phyloP scores from a whole-genome alignment of 2,329 filamentous ascomycete genomes.

The Ophiostoma sp. region DNA sequence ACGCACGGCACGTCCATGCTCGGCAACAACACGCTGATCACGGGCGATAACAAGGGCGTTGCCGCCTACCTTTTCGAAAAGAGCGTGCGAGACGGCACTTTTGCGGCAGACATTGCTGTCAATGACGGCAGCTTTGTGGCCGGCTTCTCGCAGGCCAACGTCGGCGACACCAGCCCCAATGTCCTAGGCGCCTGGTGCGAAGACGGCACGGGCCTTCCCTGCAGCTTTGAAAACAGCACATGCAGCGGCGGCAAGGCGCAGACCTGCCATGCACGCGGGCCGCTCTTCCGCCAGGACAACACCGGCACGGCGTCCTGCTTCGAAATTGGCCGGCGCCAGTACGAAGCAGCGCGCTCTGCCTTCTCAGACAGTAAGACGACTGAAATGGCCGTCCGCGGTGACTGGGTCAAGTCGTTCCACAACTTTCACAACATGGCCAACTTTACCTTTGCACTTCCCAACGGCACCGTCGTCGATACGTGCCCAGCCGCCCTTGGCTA shows the following conservation, averaged over 20 bases:
- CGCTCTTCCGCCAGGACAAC: constrained; percentile 59
- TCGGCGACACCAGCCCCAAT: constrained; percentile 88
- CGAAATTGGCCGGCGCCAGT: constrained; percentile 66
- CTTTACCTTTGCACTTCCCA: constrained; percentile 65
- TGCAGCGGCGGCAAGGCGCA: constrained; percentile 63
- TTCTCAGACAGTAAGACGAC: constrained; percentile 28
- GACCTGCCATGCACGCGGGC: constrained; percentile 65
- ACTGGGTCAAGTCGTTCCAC: constrained; percentile 70
- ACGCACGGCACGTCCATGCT: constrained; percentile 87
- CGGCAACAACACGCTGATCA: constrained; percentile 83
- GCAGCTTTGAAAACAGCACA: constrained; percentile 71
- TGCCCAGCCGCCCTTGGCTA: constrained; percentile 84
- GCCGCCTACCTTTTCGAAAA: constrained; percentile 81
- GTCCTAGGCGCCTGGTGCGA: constrained; percentile 84
- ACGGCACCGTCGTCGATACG: constrained; percentile 64
- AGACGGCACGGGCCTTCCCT: constrained; percentile 65
- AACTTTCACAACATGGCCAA: constrained; percentile 72
- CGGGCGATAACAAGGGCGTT: constrained; percentile 96
- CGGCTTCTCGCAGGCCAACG: constrained; percentile 86
- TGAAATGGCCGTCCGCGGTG: constrained; percentile 51
- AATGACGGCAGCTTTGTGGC: constrained; percentile 69
- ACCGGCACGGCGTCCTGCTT: constrained; percentile 69
- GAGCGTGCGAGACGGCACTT: constrained; percentile 45
- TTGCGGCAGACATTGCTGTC: constrained; percentile 46
- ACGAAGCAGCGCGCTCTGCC: constrained; percentile 45